Evolutionary conservation across 2,329 filamentous ascomycete species (phyloP).

Genomic region (Blumeriella jaapii): DNA sequence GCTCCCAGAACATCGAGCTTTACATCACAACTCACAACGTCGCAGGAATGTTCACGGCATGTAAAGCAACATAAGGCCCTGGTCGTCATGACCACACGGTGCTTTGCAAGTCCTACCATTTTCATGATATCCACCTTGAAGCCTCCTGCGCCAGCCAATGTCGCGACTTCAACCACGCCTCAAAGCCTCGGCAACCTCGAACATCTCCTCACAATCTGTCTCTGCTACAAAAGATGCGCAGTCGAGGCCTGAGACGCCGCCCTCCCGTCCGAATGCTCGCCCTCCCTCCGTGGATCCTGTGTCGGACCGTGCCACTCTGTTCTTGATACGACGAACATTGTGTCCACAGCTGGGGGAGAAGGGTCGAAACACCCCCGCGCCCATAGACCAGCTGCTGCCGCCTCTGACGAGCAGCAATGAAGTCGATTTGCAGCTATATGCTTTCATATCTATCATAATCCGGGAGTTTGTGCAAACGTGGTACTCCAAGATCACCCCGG

Average conservation of each 20-base stretch:
- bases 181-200: conserved; percentile 13
- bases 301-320: conserved; percentile 67
- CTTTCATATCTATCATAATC: conserved; percentile 78
- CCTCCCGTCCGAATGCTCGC: conserved; percentile 24
- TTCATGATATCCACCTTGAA: neutral
- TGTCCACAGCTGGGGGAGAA: conserved; percentile 60
- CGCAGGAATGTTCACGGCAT: neutral
- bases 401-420: conserved; percentile 91
- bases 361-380: conserved; percentile 37
- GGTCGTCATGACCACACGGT: neutral
- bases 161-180: conserved; percentile 15
- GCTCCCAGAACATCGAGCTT: too few relatives aligned
- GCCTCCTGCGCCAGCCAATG: conserved; percentile 8
- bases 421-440: conserved; percentile 86
- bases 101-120: neutral
- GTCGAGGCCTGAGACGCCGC: conserved; percentile 11
- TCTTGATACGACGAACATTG: conserved; percentile 72
- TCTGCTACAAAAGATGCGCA: conserved; percentile 11
- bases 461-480: conserved; percentile 85
- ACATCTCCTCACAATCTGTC: conserved; percentile 14
- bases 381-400: conserved; percentile 74
- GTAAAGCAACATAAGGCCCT: neutral
- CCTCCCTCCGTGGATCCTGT: conserved; percentile 37
- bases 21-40: neutral
- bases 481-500: conserved; percentile 87